Evolutionary conservation across 441 rosid species (phyloP), one percentile per base, ranked within the genome.

Genomic region (Viola pubescens): DNA sequence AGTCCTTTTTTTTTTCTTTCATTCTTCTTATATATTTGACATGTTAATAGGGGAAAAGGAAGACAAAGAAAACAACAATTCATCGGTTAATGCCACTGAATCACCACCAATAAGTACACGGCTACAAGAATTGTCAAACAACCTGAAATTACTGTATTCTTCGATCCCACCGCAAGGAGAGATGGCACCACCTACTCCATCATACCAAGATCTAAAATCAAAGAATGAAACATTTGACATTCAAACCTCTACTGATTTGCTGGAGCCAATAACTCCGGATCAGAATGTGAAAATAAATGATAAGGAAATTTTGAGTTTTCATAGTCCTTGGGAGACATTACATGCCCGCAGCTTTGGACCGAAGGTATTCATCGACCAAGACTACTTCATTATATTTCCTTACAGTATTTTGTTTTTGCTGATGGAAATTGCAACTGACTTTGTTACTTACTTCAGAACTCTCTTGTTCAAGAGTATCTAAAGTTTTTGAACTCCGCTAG

Each of bases 41-140:
- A 12, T 13, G 34, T 47, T n/a, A 34, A 19, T 68, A 80, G 91
- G 70, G 64, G 58, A 52, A 63, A 61, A 43, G 6, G 38, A 70
- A 43, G 80, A 77, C 11, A 77, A 79, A 73, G 88, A 83, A 70
- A 86, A 83, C 73, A 69, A 57, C 6, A 26, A 16, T 56, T 40
- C 54, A 37, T 51, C 72, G n/a, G 61, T 64, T 56, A 65, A 80
- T 19, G 65, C 61, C 64, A 70, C 52, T 65, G 53, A 50, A 58
- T 82, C 91, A 26, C 89, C 91, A 19, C 86, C 82, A 0, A 62
- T 86, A 14, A 81, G 81, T 66, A 52, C 70, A 45, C 74, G 72
- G 40, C 70, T 83, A 56, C 79, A 70, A 48, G 84, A 82, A 58
- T 37, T 89, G 60, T 77, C 86, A 3, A 84, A 77, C 58, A 77